Base-by-base conservation (phyloP, 495 filamentous ascomycete genomes). In the Aspergillus leporis region DNA sequence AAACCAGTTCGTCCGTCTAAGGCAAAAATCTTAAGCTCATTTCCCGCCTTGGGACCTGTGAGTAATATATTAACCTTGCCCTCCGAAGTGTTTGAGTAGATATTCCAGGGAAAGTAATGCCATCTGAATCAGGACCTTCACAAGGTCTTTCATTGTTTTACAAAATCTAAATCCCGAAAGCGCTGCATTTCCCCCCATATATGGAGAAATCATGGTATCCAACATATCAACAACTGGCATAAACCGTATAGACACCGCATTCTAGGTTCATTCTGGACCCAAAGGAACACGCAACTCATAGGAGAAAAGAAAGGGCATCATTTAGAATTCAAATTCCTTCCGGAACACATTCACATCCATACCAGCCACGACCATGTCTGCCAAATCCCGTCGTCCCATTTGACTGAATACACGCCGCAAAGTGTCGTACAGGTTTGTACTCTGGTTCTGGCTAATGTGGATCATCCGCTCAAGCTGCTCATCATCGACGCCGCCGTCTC, bases 371-470 rank as follows among this genome's bases (percentile, higher is more conserved):
- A 98, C 94, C 79, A 84, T 80, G 61, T 97, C 93, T 4, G 88
- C 87, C 70, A 98, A 68, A 77, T 98, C 94, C 48, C 90, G 78
- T 53, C 94, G 72, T 0, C 87, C 88, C 94, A 98, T 98, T 81
- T 94, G 92, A 31, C 84, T 90, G 71, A 98, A 98, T 8, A 98
- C 95, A 56, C 95, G 80, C 50, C 92, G 79, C 53, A 98, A 74
- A 5, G 94, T 98, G 72, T 98, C 94, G 67, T 94, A 92, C 53
- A 98, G 75, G 70, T 97, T 98, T 38, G 93, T 97, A 78, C 92
- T 96, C 69, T 95, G 86, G 74, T 98, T 98, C 78, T 97, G 92
- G 55, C 78, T 83, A 43, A 77, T 74, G 38, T 81, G 79, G 45
- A 92, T 85, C 87, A 96, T 88, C 49, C 87, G 79, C 62, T 94